Evolutionary conservation across 768 basidiomycete species (phyloP).

Genomic region (Termitomyces sp.): DNA sequence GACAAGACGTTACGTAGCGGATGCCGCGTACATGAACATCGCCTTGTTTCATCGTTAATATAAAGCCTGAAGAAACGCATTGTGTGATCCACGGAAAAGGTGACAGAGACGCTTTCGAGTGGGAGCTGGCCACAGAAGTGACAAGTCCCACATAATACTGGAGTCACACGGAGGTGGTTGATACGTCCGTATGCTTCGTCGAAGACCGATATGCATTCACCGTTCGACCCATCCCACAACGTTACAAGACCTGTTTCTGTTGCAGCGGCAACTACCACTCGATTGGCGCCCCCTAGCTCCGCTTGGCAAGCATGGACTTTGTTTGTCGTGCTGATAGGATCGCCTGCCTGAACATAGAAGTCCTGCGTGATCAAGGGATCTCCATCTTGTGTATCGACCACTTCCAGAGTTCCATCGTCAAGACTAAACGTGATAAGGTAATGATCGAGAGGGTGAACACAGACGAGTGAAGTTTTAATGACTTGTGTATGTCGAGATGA

Average conservation of each 20-base stretch:
- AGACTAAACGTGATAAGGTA: constrained; percentile 56
- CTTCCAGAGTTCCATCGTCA: constrained; percentile 64
- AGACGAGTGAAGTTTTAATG: constrained; percentile 45
- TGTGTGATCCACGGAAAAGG: constrained; percentile 61
- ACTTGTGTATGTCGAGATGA: constrained; percentile 42
- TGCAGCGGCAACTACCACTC: constrained; percentile 55
- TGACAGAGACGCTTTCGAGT: constrained; percentile 59
- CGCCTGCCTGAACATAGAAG: constrained; percentile 57
- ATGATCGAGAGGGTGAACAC: constrained; percentile 41
- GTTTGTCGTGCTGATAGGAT: constrained; percentile 48
- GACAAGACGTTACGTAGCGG: constrained; percentile 42
- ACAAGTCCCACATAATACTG: constrained; percentile 55
- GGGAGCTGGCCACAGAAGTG: constrained; percentile 67
- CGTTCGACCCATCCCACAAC: constrained; percentile 69
- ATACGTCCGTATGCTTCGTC: constrained; percentile 59
- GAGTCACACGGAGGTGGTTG: constrained; percentile 56
- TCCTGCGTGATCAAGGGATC: constrained; percentile 38
- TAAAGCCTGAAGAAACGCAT: constrained; percentile 66
- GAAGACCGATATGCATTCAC: constrained; percentile 59
- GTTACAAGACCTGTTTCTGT: constrained; percentile 69
- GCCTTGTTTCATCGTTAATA: constrained; percentile 51
- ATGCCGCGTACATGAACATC: constrained; percentile 63
- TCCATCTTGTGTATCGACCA: constrained; percentile 49
- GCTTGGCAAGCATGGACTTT: constrained; percentile 50
- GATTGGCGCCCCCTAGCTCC: constrained; percentile 46